Evolutionary conservation across 768 basidiomycete species (phyloP).

Genomic region (Austroboletus festivus): DNA sequence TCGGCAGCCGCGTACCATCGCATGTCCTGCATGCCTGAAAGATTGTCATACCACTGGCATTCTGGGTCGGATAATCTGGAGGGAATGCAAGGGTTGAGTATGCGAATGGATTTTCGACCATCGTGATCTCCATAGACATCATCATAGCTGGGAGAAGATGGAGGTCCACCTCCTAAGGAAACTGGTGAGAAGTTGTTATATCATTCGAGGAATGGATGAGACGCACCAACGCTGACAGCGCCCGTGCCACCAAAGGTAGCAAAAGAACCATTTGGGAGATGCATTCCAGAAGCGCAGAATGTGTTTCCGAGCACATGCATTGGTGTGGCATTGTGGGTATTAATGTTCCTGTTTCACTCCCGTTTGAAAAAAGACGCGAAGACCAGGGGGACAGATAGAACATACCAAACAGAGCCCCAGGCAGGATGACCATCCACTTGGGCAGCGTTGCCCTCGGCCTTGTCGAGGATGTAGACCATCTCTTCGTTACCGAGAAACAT

Average conservation of each 20-base stretch:
- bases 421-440: slow-evolving; percentile 68
- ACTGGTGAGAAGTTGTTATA: slow-evolving; percentile 35
- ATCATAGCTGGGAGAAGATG: slow-evolving; percentile 40
- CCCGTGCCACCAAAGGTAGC: slow-evolving; percentile 74
- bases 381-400: neutral
- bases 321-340: slow-evolving; percentile 15
- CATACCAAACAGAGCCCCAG: slow-evolving; percentile 66
- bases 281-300: slow-evolving; percentile 81
- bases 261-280: slow-evolving; percentile 74
- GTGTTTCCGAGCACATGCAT: slow-evolving; percentile 55
- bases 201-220: neutral
- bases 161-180: slow-evolving; percentile 26
- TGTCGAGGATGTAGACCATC: slow-evolving; percentile 88
- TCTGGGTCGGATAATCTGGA: slow-evolving; percentile 40
- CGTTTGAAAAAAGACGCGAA: slow-evolving; percentile 28
- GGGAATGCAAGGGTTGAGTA: slow-evolving; percentile 68
- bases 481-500: slow-evolving; percentile 77
- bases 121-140: slow-evolving; percentile 72
- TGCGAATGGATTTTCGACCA: slow-evolving; percentile 74
- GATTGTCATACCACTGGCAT: slow-evolving; percentile 73
- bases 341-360: slow-evolving; percentile 18
- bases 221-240: slow-evolving; percentile 50
- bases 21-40: slow-evolving; percentile 55
- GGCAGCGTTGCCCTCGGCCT: slow-evolving; percentile 72
- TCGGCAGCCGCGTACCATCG: slow-evolving; percentile 80